These are phyloP conservation scores for Limnomonas spitsbergensis DNA, from an alignment of 139 green algal genomes.

Conservation along the genomic window DNA sequence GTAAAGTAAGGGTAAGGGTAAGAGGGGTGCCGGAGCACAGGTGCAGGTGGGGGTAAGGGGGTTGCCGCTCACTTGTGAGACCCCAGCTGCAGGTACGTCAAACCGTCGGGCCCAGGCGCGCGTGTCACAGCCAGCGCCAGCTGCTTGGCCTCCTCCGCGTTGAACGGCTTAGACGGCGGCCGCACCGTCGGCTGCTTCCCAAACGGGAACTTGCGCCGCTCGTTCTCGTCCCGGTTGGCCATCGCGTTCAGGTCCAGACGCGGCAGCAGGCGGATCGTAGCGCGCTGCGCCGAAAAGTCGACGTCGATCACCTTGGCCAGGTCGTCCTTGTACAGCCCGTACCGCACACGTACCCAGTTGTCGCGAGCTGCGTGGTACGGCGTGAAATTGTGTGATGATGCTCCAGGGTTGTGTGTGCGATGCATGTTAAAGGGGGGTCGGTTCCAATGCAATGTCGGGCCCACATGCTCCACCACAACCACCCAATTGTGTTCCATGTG, in stretches of 20 bases:
- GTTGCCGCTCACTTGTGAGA: background rate
- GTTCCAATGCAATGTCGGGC: too few species aligned
- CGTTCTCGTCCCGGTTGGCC: conserved; percentile 31
- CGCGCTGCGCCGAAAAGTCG: conserved; percentile 51
- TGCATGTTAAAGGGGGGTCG: too few species aligned
- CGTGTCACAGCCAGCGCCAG: conserved; percentile 17
- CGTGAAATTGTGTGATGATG: background rate
- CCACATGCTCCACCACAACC: background rate
- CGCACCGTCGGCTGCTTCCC: conserved; percentile 59
- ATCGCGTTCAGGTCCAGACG: conserved; percentile 77
- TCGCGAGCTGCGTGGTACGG: conserved; percentile 33
- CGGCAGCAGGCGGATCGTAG: conserved; percentile 68
- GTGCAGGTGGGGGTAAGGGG: too few species aligned
- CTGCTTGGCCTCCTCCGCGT: conserved; percentile 53
- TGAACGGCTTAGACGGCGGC: conserved; percentile 59
- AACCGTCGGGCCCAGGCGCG: conserved; percentile 12
- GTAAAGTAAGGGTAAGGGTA: too few species aligned
- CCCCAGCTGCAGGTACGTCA: conserved; percentile 23
- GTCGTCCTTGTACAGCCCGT: conserved; percentile 89
- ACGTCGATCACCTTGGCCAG: conserved; percentile 87
- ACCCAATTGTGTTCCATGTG: too few species aligned
- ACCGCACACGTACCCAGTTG: conserved; percentile 79
- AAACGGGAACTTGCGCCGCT: conserved; percentile 52
- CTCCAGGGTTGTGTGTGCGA: background rate
- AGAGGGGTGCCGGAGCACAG: too few species aligned